Evolutionary conservation across 1,139 yeast species (phyloP).

Genomic region (Zygosaccharomyces pseudobailii): DNA sequence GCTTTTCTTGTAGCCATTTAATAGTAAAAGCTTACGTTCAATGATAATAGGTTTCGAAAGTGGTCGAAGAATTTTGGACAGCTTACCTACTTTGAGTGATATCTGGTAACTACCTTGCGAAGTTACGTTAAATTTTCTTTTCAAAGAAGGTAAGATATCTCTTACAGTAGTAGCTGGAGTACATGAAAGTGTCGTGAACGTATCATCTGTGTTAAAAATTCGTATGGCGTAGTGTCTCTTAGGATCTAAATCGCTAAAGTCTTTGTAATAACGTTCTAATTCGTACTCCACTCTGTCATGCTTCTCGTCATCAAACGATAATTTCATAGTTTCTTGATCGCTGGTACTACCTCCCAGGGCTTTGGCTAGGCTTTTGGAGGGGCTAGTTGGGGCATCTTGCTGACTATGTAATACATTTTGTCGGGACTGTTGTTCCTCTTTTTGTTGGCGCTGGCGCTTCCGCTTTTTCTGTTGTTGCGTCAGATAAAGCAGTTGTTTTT

Average conservation of each 20-base stretch:
- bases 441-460: slow-evolving; percentile 3
- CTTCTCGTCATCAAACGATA: slow-evolving; percentile 31
- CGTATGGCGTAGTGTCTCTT: slow-evolving; percentile 43
- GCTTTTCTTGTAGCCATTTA: slow-evolving; percentile 74
- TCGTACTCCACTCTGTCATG: slow-evolving; percentile 35
- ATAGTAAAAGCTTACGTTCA: slow-evolving; percentile 65
- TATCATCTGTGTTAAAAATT: slow-evolving; percentile 73
- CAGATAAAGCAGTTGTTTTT: background rate
- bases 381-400: background rate
- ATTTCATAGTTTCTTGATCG: slow-evolving; percentile 7
- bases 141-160: slow-evolving; percentile 63
- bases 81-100: slow-evolving; percentile 73
- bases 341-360: background rate
- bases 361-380: slow-evolving; percentile 1
- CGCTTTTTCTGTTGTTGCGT: background rate
- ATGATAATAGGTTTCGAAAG: slow-evolving; percentile 75
- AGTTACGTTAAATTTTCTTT: slow-evolving; percentile 62
- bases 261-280: slow-evolving; percentile 33
- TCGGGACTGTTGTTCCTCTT: background rate
- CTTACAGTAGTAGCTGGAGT: slow-evolving; percentile 70
- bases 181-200: slow-evolving; percentile 74
- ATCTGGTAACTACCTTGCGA: slow-evolving; percentile 72
- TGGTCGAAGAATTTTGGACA: slow-evolving; percentile 67
- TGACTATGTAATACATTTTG: background rate
- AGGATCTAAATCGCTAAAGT: slow-evolving; percentile 29